Conservation (phyloP, 2,329 filamentous ascomycete genomes). For the Cercospora citrullina region DNA sequence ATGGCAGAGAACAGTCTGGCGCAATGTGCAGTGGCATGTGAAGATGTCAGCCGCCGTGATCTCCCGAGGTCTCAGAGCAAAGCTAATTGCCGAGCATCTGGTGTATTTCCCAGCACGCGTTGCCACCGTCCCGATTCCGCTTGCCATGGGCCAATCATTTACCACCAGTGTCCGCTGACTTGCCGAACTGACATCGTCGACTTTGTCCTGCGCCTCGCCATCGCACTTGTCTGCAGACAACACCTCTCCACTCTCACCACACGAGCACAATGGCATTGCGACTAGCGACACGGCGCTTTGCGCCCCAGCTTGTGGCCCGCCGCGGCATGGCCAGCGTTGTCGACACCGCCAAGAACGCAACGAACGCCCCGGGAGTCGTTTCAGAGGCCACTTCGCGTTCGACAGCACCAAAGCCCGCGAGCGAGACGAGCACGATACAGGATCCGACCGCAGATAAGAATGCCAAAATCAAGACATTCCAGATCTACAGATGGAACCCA, state of each 20-base stretch:
- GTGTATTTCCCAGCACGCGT: constrained; percentile 9
- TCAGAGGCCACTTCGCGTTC: constrained; percentile 38
- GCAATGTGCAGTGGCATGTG: background rate
- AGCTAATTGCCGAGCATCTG: constrained; percentile 5
- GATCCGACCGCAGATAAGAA: constrained; percentile 60
- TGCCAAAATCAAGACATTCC: constrained; percentile 83
- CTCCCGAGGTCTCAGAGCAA: constrained; percentile 4
- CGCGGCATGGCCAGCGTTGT: constrained; percentile 41
- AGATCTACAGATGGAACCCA: constrained; percentile 98
- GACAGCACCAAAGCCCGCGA: constrained; percentile 44
- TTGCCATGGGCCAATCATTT: constrained; percentile 3
- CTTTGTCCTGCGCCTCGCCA: constrained; percentile 14
- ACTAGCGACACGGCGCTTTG: constrained; percentile 41
- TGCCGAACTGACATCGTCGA: constrained; percentile 19
- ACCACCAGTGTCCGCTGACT: background rate
- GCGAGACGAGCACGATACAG: constrained; percentile 60
- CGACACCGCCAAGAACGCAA: constrained; percentile 38
- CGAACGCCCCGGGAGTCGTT: constrained; percentile 27
- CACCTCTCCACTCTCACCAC: constrained; percentile 27
- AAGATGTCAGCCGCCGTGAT: background rate
- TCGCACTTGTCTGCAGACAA: constrained; percentile 14
- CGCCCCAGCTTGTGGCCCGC: constrained; percentile 37
- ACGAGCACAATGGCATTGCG: constrained; percentile 38
- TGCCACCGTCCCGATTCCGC: background rate
- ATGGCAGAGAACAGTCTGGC: background rate